Evolutionary conservation across 345 rosid genomes (phyloP).

Genomic region (Kandelia obovata): DNA sequence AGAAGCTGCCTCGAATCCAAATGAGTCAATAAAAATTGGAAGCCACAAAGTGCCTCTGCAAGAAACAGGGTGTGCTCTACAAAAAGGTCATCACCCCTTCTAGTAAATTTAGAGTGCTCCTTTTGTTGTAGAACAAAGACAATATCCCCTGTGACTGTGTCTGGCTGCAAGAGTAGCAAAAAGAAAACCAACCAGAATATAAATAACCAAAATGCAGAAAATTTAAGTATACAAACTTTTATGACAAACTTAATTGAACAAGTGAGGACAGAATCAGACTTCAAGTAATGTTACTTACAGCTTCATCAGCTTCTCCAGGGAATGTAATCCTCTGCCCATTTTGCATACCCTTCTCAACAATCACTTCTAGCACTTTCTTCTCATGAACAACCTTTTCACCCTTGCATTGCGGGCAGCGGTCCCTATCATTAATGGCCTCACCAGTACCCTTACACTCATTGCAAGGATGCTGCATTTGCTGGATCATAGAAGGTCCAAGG

Average conservation of each 20-base stretch:
- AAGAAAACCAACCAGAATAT: not conserved
- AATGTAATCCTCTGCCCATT: constrained; percentile 39
- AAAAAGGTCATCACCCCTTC: constrained; percentile 70
- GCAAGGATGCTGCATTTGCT: constrained; percentile 47
- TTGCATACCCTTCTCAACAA: constrained; percentile 48
- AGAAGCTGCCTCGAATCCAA: constrained; percentile 74
- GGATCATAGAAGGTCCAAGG: constrained; percentile 41
- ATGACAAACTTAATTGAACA: too few species aligned
- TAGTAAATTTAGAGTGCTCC: constrained; percentile 64
- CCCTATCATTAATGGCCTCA: constrained; percentile 39
- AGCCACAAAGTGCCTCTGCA: constrained; percentile 74
- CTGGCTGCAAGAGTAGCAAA: constrained; percentile 45
- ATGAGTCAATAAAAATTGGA: constrained; percentile 64
- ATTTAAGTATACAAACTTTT: too few species aligned
- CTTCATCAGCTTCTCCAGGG: constrained; percentile 44
- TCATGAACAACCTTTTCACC: constrained; percentile 42
- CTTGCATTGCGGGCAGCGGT: constrained; percentile 39
- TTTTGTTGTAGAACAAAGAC: constrained; percentile 66
- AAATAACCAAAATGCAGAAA: not conserved
- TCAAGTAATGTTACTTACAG: constrained; percentile 18
- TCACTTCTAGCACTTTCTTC: constrained; percentile 40
- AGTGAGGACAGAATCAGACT: too few species aligned
- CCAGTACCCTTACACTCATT: constrained; percentile 41
- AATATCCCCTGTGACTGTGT: constrained; percentile 36
- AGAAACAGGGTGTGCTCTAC: constrained; percentile 67